Conservation (phyloP, 1,139 yeast species). For the Geotrichum macrosporum region DNA sequence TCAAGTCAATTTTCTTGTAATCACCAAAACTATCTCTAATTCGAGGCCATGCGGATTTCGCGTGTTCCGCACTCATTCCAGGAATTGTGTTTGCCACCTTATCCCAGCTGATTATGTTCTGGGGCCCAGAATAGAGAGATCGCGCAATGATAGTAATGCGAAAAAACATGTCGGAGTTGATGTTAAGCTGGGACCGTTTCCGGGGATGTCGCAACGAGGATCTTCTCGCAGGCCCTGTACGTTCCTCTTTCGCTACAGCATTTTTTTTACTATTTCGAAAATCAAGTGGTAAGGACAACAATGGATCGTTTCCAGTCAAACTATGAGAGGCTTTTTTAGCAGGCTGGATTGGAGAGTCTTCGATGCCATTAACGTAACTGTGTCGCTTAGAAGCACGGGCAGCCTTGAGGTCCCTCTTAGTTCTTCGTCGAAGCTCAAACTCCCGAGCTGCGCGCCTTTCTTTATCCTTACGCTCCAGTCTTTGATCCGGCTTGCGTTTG, state of each 20-base stretch:
- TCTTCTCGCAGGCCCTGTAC: neutral
- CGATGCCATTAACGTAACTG: neutral
- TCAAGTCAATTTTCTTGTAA: constrained; percentile 47
- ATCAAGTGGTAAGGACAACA: constrained; percentile 15
- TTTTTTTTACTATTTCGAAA: constrained; percentile 13
- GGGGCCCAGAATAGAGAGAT: constrained; percentile 44
- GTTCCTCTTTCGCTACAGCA: constrained; percentile 5
- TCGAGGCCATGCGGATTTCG: constrained; percentile 59
- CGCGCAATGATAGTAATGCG: constrained; percentile 62
- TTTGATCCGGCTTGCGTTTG: constrained; percentile 5
- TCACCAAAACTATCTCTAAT: constrained; percentile 56
- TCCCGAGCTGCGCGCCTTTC: constrained; percentile 8
- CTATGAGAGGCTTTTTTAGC: neutral
- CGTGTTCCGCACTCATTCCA: constrained; percentile 37
- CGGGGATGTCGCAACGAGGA: neutral
- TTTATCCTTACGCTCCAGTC: constrained; percentile 15
- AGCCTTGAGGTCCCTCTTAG: neutral
- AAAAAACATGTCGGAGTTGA: constrained; percentile 44
- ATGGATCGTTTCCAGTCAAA: constrained; percentile 12
- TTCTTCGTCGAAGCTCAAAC: neutral
- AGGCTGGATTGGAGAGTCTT: neutral
- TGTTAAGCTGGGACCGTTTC: neutral
- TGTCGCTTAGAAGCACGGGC: neutral
- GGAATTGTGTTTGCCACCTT: constrained; percentile 47
- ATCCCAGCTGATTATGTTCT: constrained; percentile 53